Evolutionary conservation across 768 basidiomycete species (phyloP), one percentile per base, ranked within the genome.

Genomic region (Phaeotremella skinneri): DNA sequence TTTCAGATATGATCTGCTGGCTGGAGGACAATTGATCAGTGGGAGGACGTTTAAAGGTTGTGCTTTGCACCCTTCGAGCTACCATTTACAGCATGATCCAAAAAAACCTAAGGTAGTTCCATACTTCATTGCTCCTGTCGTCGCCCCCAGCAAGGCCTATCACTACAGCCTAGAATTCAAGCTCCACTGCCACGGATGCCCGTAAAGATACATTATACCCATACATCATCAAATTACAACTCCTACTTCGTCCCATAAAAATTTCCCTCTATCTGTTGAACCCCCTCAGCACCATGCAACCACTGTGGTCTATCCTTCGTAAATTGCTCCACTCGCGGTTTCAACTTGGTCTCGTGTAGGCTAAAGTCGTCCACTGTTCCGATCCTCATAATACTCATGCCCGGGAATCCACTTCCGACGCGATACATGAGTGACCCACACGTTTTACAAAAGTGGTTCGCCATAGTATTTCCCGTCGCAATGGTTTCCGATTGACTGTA

Each of bases 371-470:
- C 69, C 14, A 74, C 58, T 39, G 63, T 62, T 4, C 73, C 73
- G 11, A 62, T 58, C 27, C 73, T 42, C 51, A 68, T 34, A 55
- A 72, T 62, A 29, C 48, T 62, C 20, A 37, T 61, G 2, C 62
- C 68, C 2, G 68, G 68, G 13, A 55, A 58, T 5, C 52, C 52
- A 3, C 50, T 11, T 2, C 66, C 58, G 0, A 11, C 37, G 14
- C 73, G 55, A 25, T 51, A 70, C 65, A 74, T 67, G 25, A 74
- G 52, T 6, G 73, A 62, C 2, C 73, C 73, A 54, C 73, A 74
- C 16, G 50, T 65, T 55, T 60, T 56, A 55, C 73, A 74, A 48
- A 72, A 74, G 26, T 42, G 37, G 49, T 74, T 74, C 29, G 67
- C 58, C 73, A 74, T 74, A 0, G 31, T 53, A 25, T 59, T 50